These are phyloP conservation scores for Yamadazyma triangularis DNA, from an alignment of 1,139 yeast species.

Conservation along the genomic window DNA sequence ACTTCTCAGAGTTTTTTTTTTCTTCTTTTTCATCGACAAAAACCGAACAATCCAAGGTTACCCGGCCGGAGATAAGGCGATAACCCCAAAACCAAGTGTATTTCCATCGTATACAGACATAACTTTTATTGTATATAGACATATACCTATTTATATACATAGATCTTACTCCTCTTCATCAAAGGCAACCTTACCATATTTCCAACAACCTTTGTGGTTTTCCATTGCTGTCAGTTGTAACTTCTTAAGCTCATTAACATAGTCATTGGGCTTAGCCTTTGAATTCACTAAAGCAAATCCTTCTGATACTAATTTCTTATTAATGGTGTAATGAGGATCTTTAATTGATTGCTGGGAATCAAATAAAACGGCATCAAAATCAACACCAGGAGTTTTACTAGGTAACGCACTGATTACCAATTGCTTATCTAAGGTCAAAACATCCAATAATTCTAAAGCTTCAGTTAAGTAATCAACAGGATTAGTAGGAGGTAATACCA, in stretches of 20 bases:
- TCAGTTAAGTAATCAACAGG: conserved; percentile 59
- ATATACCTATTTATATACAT: too few relatives aligned
- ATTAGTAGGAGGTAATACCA: conserved; percentile 56
- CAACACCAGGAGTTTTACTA: conserved; percentile 32
- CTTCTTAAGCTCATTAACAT: conserved; percentile 35
- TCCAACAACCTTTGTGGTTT: conserved; percentile 70
- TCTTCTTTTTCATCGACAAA: neutral
- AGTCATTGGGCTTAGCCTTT: conserved; percentile 29
- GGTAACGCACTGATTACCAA: conserved; percentile 56
- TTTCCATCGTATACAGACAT: too few relatives aligned
- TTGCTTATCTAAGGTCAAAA: conserved; percentile 48
- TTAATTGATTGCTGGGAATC: conserved; percentile 55
- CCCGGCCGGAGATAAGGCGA: too few relatives aligned
- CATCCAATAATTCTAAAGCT: conserved; percentile 55
- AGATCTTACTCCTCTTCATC: conserved; percentile 37
- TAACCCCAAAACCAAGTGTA: too few relatives aligned
- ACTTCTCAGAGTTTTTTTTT: neutral
- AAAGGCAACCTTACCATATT: conserved; percentile 70
- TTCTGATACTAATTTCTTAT: conserved; percentile 54
- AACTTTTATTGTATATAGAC: too few relatives aligned
- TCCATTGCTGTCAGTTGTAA: conserved; percentile 48
- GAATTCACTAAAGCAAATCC: conserved; percentile 65
- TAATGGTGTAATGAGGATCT: conserved; percentile 59
- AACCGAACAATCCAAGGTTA: too few relatives aligned
- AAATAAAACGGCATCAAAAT: conserved; percentile 51